A percentile compares a stretch with the other conserved stretches of the same genome.
Conservation (phyloP, 371 early-diverging fungal genomes). For the Mortierella sp. region DNA sequence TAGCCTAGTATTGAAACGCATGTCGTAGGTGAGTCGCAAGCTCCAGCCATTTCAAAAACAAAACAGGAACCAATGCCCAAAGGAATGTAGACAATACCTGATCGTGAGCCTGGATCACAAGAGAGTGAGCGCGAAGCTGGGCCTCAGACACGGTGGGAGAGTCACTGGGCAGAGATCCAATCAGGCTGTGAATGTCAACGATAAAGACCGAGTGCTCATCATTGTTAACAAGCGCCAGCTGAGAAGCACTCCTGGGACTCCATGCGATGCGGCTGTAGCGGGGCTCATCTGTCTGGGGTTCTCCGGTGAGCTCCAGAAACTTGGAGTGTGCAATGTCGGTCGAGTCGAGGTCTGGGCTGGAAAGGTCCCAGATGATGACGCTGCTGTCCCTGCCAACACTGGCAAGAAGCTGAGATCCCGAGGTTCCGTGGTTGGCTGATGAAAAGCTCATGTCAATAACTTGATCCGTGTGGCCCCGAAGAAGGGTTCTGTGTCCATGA, state of each 20-base stretch:
- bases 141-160: conserved; percentile 30
- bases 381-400: conserved; percentile 57
- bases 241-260: conserved; percentile 36
- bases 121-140: conserved; percentile 32
- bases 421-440: conserved; percentile 4
- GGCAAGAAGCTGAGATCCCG: conserved; percentile 48
- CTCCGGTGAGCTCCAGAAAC: conserved; percentile 39
- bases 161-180: conserved; percentile 21
- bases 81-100: conserved; percentile 23
- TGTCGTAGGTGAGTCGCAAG: not conserved
- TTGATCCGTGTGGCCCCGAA: conserved; percentile 58
- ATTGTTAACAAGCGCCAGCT: conserved; percentile 57
- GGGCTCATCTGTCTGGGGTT: conserved; percentile 38
- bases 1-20: conserved; percentile 28
- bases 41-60: too few relatives aligned
- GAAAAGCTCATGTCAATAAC: conserved; percentile 60
- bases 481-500: conserved; percentile 58
- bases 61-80: not conserved
- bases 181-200: conserved; percentile 38
- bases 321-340: conserved; percentile 52
- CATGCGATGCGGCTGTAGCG: conserved; percentile 48
- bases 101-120: conserved; percentile 51
- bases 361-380: conserved; percentile 60
- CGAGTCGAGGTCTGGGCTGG: conserved; percentile 50
- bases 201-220: conserved; percentile 50